These are phyloP conservation scores for Cytospora piceae DNA, from an alignment of 2,329 filamentous ascomycete genomes.

Conservation along the genomic window DNA sequence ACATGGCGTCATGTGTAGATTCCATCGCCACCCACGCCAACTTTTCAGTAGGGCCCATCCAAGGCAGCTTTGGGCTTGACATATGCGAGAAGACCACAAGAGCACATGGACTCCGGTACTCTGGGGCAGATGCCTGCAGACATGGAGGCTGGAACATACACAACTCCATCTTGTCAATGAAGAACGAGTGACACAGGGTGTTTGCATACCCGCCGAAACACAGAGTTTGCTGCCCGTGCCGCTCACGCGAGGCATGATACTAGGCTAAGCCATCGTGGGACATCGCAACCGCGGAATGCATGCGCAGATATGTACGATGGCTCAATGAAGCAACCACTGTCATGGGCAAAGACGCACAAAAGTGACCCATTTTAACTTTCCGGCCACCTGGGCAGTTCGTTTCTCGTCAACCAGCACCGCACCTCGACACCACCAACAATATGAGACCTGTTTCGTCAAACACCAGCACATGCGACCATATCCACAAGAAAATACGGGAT, in stretches of 20 bases:
- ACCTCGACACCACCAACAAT: background rate
- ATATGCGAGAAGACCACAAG: background rate
- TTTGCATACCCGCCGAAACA: background rate
- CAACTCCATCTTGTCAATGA: background rate
- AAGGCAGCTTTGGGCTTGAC: background rate
- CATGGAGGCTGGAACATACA: background rate
- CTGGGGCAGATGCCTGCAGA: background rate
- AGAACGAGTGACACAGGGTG: background rate
- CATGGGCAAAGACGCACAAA: background rate
- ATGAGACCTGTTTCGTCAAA: background rate
- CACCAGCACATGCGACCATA: constrained; percentile 8
- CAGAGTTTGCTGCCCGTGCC: background rate
- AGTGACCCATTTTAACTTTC: too few species aligned
- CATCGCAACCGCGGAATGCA: background rate
- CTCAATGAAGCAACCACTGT: background rate
- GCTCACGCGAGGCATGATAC: background rate
- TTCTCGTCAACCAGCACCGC: background rate
- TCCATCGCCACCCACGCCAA: background rate
- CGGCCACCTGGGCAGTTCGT: background rate
- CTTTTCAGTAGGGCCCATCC: background rate
- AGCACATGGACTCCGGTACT: background rate
- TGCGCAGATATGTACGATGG: background rate
- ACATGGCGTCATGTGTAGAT: too few species aligned
- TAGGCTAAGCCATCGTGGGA: too few species aligned
- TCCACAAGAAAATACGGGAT: constrained; percentile 7